Base-by-base conservation (phyloP, 2,329 filamentous ascomycete species). In the Fonsecaea erecta region DNA sequence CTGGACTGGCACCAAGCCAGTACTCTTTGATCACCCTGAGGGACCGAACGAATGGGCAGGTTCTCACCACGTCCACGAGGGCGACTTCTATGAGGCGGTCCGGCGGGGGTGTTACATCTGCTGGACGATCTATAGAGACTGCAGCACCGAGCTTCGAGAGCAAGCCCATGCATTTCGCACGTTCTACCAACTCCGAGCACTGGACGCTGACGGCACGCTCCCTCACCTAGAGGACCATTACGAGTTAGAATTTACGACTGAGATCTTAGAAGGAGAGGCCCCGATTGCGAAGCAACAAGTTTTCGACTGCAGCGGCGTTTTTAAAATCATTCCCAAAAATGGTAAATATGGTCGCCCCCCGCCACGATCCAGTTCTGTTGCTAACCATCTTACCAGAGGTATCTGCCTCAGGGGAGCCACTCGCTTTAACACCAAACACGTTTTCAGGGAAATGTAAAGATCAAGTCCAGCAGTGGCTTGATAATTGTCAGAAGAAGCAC, bases 151-250 rank as follows among this genome's bases (percentile, higher is more conserved):
- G 35, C 16, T 48, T 35, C 54, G 35, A 58, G 26, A 59, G 6
- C 24, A 59, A 92, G 93, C 24, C 87, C 91, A 1, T 91, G 91
- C 0, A 84, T 81, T 1, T 75, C 78, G 21, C 81, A 88, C 52
- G 9, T 53, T 32, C 18, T 53, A 53, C 52, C 26, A 53, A 53
- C 26, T 53, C 28, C 52, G 52, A 16, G 14, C 52, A 16, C 14
- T 32, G 8, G 52, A 34, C 52, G 26, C 52, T 11, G 52, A 34
- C 28, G 52, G 52, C 52, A 26, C 52, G 4, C 8, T 24, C 6
- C 43, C 43, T 24, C 43, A 48, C 43, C 21, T 48, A 24, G 43
- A 48, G 43, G 43, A 48, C 21, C 43, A 48, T 48, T 48, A 48
- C 43, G 43, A 48, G 43, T 48, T 53, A 53, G 30, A 34, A 34